Evolutionary conservation across 176 grass and related monocot genomes (phyloP), one percentile per base, ranked within the genome.

Genomic region (Oryza glaberrima): DNA sequence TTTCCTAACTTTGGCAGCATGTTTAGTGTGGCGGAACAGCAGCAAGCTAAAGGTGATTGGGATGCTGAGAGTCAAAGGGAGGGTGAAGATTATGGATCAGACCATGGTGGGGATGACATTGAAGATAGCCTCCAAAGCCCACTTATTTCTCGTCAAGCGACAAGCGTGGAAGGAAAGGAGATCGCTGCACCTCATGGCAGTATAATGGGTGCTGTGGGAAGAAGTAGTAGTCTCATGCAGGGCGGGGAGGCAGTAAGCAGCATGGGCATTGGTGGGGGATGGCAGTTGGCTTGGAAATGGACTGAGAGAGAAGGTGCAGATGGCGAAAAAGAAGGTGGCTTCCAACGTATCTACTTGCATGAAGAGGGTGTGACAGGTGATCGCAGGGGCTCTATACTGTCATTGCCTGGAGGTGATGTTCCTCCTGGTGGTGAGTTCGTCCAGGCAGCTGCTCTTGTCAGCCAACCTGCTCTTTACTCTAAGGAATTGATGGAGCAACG

Each of bases 1-100:
- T 99, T 99, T 77, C 93, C 97, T 41, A 99, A 99, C 88, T 99
- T 99, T 73, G 96, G 93, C 45, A 99, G 96, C 84, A 99, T 99
- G 96, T 99, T 99, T 35, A 96, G 86, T 38, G 72, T 92, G 45
- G 90, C 94, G 7, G 97, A 99, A 20, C 89, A 90, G 36, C 91
- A 96, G 81, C 91, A 99, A 10, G 51, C 45, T 17, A 94, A 88
- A 83, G 80, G 86, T 69, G 97, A 99, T 28, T 99, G 91, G 91
- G 97, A 99, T 67, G 86, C 90, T 6, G 94, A 96, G 81, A 92
- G 90, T 86, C 90, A 99, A 17, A 85, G 70, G 70, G 97, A 96
- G 38, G 91, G 68, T 45, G 96, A 99, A 20, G 96, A 81, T 2
- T 82, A 94, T 85, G 69, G 30, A 45, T 99, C 97, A 73, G 97